Percentiles rank a stretch among this genome's conserved stretches.
These are phyloP conservation scores for Ilyonectria destructans DNA, from an alignment of 2,329 filamentous ascomycete genomes.

Conservation along the genomic window DNA sequence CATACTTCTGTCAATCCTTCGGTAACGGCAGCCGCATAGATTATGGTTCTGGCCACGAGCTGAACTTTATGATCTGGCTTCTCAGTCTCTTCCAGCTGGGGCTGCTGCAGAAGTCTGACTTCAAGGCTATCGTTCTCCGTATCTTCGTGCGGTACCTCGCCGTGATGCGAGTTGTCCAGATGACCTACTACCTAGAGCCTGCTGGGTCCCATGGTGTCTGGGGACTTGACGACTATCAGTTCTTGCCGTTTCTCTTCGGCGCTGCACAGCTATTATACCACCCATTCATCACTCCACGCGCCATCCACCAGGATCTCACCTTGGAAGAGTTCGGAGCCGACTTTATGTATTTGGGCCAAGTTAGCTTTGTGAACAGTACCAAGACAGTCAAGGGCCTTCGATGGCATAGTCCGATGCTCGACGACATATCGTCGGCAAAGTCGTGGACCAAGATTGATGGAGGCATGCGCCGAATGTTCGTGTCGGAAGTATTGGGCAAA, in stretches of 20 bases:
- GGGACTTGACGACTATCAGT: constrained; percentile 98
- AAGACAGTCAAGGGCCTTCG: constrained; percentile 95
- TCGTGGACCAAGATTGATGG: constrained; percentile 93
- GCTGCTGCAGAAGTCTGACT: constrained; percentile 76
- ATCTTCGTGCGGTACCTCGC: constrained; percentile 88
- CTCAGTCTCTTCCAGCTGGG: constrained; percentile 90
- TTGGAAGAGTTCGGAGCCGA: constrained; percentile 89
- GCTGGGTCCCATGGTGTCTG: constrained; percentile 98
- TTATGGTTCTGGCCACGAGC: constrained; percentile 96
- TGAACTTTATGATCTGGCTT: constrained; percentile 97
- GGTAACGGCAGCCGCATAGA: constrained; percentile 92
- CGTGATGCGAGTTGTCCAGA: constrained; percentile 91
- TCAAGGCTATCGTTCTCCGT: constrained; percentile 81
- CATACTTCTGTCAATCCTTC: constrained; percentile 87
- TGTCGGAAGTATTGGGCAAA: constrained; percentile 92
- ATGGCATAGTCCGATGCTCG: constrained; percentile 98
- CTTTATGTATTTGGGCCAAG: constrained; percentile 93
- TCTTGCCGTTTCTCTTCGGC: constrained; percentile 95
- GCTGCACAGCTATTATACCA: constrained; percentile 92
- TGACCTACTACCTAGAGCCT: constrained; percentile 95
- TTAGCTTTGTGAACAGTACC: constrained; percentile 94
- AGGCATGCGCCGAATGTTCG: constrained; percentile 98
- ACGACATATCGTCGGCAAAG: constrained; percentile 94
- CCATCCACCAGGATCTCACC: constrained; percentile 89
- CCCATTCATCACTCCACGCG: constrained; percentile 82